These are phyloP conservation scores for Leccinellum albellum DNA, from an alignment of 768 basidiomycete genomes.

Conservation along the genomic window DNA sequence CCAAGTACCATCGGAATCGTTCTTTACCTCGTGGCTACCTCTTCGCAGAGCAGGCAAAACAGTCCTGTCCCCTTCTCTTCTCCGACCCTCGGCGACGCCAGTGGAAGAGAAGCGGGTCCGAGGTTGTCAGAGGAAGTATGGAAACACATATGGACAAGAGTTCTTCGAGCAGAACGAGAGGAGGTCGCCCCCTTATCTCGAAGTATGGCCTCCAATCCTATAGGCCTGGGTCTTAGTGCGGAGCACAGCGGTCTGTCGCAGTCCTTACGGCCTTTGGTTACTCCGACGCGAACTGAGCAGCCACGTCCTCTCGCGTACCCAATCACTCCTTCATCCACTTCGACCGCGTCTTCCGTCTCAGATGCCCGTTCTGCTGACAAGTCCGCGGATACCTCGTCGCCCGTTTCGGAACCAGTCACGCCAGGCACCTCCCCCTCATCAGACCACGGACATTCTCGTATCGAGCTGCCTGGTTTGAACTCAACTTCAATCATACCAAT, in stretches of 20 bases:
- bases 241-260: conserved; percentile 32
- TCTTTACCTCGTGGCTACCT: conserved; percentile 67
- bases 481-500: conserved; percentile 72
- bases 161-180: conserved; percentile 58
- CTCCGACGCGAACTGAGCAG: conserved; percentile 40
- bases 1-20: conserved; percentile 82
- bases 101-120: conserved; percentile 64
- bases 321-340: neutral
- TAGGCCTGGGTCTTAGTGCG: conserved; percentile 43
- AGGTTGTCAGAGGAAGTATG: conserved; percentile 84
- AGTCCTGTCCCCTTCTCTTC: conserved; percentile 17
- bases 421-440: conserved; percentile 48
- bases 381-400: conserved; percentile 46
- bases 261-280: conserved; percentile 44
- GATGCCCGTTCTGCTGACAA: conserved; percentile 46
- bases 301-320: conserved; percentile 26
- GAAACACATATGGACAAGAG: conserved; percentile 80
- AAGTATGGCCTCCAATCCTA: conserved; percentile 37
- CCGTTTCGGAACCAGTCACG: conserved; percentile 44
- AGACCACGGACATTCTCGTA: conserved; percentile 40
- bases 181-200: conserved; percentile 31
- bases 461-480: conserved; percentile 64
- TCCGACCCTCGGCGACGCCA: conserved; percentile 24
- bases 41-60: conserved; percentile 19
- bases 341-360: conserved; percentile 36